These are phyloP conservation scores for Arthrobotrys sinensis DNA, from an alignment of 2,329 filamentous ascomycete genomes.

Conservation along the genomic window DNA sequence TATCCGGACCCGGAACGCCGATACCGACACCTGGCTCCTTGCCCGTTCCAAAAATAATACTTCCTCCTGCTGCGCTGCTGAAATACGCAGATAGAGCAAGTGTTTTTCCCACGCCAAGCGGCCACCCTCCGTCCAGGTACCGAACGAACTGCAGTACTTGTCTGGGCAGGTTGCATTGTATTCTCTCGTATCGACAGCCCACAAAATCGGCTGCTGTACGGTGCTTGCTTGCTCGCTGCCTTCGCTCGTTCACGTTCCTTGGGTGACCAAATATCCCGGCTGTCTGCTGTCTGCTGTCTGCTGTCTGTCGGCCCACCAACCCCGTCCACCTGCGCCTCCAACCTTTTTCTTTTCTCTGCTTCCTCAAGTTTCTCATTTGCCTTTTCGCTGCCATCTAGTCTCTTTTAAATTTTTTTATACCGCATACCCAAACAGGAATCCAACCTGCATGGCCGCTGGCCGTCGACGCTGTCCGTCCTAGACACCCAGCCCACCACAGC, in stretches of 20 bases:
- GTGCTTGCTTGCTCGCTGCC: background rate
- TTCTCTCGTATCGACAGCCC: slow-evolving; percentile 25
- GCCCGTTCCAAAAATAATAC: slow-evolving; percentile 56
- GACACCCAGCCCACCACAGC: slow-evolving; percentile 48
- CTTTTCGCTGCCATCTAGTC: slow-evolving; percentile 29
- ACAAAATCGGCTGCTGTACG: slow-evolving; percentile 20
- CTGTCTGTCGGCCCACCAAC: slow-evolving; percentile 44
- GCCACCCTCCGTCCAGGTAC: slow-evolving; percentile 16
- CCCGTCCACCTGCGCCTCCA: slow-evolving; percentile 34
- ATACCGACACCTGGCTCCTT: slow-evolving; percentile 17
- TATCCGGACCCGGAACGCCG: slow-evolving; percentile 53
- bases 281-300: slow-evolving; percentile 11
- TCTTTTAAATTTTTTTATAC: slow-evolving; percentile 34
- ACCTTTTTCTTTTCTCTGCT: slow-evolving; percentile 19
- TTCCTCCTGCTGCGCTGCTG: slow-evolving; percentile 33
- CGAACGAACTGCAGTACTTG: background rate
- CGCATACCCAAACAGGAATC: slow-evolving; percentile 55
- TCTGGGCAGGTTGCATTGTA: slow-evolving; percentile 20
- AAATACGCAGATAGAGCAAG: slow-evolving; percentile 59
- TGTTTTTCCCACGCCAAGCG: slow-evolving; percentile 15
- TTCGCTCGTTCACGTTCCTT: slow-evolving; percentile 45
- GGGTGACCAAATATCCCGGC: slow-evolving; percentile 45
- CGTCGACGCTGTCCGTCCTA: slow-evolving; percentile 47
- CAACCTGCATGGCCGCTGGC: slow-evolving; percentile 36
- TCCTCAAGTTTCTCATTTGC: slow-evolving; percentile 12